These are phyloP conservation scores for Heliamphora exappendiculata DNA, from an alignment of 148 eudicot genomes.

Conservation along the genomic window DNA sequence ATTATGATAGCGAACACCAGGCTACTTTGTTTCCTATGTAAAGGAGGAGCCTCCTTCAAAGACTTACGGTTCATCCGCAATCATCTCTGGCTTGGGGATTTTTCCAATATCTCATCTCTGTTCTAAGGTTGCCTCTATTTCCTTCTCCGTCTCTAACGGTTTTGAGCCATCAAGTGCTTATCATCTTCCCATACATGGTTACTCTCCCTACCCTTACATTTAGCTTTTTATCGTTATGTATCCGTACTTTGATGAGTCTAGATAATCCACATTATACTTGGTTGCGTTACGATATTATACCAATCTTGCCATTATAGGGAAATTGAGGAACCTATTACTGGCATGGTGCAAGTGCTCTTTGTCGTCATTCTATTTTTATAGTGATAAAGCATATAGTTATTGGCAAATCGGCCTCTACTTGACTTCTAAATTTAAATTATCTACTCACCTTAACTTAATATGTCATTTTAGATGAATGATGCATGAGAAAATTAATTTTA, in stretches of 20 bases:
- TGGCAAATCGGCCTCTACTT: neutral
- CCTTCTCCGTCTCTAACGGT: too few species aligned
- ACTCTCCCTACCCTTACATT: too few species aligned
- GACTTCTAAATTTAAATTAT: neutral
- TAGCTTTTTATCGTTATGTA: neutral
- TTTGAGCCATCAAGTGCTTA: too few species aligned
- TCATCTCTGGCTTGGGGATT: too few species aligned
- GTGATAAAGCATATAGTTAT: conserved; percentile 1
- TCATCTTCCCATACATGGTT: too few species aligned
- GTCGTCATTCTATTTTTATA: neutral
- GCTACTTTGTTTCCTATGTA: too few species aligned
- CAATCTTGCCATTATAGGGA: neutral
- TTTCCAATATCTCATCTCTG: too few species aligned
- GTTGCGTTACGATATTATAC: neutral
- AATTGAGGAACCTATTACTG: neutral
- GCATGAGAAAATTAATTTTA: neutral
- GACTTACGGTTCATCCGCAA: too few species aligned
- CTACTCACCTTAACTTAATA: neutral
- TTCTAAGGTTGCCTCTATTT: too few species aligned
- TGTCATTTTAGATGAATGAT: neutral
- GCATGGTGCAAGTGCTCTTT: neutral
- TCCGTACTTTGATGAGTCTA: neutral
- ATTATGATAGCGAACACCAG: too few species aligned
- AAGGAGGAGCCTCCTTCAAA: too few species aligned
- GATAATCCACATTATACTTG: neutral